Base-by-base conservation (phyloP, 805 yeast species). In the Candida bentonensis region DNA sequence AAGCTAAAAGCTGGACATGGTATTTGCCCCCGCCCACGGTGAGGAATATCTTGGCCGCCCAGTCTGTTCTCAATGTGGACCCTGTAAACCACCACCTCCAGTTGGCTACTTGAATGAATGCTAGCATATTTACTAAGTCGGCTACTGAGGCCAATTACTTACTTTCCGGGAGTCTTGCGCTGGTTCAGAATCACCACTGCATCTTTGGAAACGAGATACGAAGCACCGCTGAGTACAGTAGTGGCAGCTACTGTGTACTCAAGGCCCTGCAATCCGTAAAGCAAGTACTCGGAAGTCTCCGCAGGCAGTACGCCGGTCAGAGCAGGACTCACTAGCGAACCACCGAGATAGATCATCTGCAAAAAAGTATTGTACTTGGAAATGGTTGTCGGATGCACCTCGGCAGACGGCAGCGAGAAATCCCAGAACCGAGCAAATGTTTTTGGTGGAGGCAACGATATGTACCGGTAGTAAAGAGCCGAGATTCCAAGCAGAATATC, bases 321-420 rank as follows among this genome's bases (percentile, higher is more conserved):
- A 1, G 74, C 78, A 0, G 83, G 82, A 44, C 70, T 67, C 15
- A 73, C 62, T 44, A 82, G 75, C 44, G 76, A 72, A 15, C 70
- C 56, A 0, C 82, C 95, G 39, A 92, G 72, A 53, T 88, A 88
- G 2, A 83, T 58, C 96, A 92, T 89, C 60, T 92, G 99, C 48
- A 92, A 71, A 1, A 79, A 85, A 0, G 99, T 92, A 64, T 92
- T 92, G 61, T 78, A 72, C 59, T 89, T 89, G 11, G 95, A 86
- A 21, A 94, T 76, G 30, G 70, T 65, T 3, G 94, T 85, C 1
- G 99, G 98, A 47, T 72, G 82, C 2, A 94, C 95, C 46, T 83
- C 85, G 0, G 86, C 95, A 21, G 87, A 79, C 3, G 82, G 89
- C 48, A 76, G 73, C 49, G 77, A 73, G 62, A 89, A 73, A 60